These are phyloP conservation scores for Metroxylon sagu DNA, from an alignment of 176 grass and related monocot species.

Conservation along the genomic window DNA sequence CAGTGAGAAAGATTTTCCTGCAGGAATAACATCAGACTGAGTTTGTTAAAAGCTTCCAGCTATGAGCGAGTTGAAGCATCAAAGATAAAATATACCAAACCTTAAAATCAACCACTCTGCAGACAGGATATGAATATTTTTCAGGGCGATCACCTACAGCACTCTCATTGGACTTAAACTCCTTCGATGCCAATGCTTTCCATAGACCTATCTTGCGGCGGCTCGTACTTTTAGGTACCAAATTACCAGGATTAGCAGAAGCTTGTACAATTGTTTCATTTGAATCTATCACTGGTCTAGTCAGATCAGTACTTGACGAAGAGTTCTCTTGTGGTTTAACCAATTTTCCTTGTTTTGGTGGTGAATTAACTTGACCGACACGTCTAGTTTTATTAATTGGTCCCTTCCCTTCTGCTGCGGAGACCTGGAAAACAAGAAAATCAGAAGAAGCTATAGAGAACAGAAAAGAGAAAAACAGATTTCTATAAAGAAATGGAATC, in stretches of 20 bases:
- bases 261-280: conserved; percentile 27
- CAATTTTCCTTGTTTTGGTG: conserved; percentile 34
- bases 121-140: conserved; percentile 36
- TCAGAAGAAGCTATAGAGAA: neutral
- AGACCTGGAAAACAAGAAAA: conserved; percentile 38
- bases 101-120: conserved; percentile 47
- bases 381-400: conserved; percentile 46
- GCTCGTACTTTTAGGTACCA: conserved; percentile 44
- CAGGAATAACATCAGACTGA: conserved; percentile 1
- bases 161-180: conserved; percentile 44
- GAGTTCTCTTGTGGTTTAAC: conserved; percentile 37
- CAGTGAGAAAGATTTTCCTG: conserved; percentile 77
- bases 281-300: conserved; percentile 34
- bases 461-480: too few relatives aligned
- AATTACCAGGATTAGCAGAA: conserved; percentile 32
- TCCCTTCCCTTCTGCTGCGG: conserved; percentile 62
- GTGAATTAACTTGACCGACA: conserved; percentile 29
- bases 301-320: conserved; percentile 39
- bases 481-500: too few relatives aligned
- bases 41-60: too few relatives aligned
- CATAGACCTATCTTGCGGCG: conserved; percentile 57
- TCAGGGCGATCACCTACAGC: conserved; percentile 31
- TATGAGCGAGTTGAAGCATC: too few relatives aligned
- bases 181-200: conserved; percentile 48
- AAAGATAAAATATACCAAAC: conserved; percentile 29